Conservation (phyloP, 2,329 filamentous ascomycete genomes). For the Penicillium olsonii region DNA sequence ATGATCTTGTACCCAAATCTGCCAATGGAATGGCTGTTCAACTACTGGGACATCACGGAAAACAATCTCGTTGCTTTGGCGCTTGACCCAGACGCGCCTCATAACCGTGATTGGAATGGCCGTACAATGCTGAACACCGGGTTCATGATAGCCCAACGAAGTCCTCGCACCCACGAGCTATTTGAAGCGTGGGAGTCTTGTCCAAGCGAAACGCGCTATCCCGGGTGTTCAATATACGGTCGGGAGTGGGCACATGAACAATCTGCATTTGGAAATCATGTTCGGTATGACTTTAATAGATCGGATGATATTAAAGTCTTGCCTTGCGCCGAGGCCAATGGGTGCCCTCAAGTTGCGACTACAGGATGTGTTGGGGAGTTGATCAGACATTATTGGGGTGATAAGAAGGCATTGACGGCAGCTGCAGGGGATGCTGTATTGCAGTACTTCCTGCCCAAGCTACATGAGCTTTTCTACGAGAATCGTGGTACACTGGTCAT, state of each 20-base stretch:
- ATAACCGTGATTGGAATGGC: slow-evolving; percentile 42
- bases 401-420: slow-evolving; percentile 10
- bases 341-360: slow-evolving; percentile 15
- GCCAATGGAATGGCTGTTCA: slow-evolving; percentile 53
- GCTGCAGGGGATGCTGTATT: slow-evolving; percentile 13
- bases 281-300: slow-evolving; percentile 20
- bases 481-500: background rate
- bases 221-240: slow-evolving; percentile 12
- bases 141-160: slow-evolving; percentile 45
- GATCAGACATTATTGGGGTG: slow-evolving; percentile 20
- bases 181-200: slow-evolving; percentile 22
- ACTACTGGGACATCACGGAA: slow-evolving; percentile 47
- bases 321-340: slow-evolving; percentile 19
- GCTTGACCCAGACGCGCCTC: slow-evolving; percentile 44
- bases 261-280: slow-evolving; percentile 16
- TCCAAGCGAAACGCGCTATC: slow-evolving; percentile 11
- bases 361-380: slow-evolving; percentile 16
- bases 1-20: slow-evolving; percentile 46
- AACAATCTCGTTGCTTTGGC: slow-evolving; percentile 50
- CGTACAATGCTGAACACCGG: slow-evolving; percentile 44
- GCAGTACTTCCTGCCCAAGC: slow-evolving; percentile 12
- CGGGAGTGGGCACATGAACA: slow-evolving; percentile 22
- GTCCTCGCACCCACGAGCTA: slow-evolving; percentile 13
- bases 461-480: slow-evolving; percentile 13
- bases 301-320: slow-evolving; percentile 16